A percentile compares a stretch with the other conserved stretches of the same genome.
Evolutionary conservation across 2,329 filamentous ascomycete genomes (phyloP).

Genomic region (Diaporthe sp.): DNA sequence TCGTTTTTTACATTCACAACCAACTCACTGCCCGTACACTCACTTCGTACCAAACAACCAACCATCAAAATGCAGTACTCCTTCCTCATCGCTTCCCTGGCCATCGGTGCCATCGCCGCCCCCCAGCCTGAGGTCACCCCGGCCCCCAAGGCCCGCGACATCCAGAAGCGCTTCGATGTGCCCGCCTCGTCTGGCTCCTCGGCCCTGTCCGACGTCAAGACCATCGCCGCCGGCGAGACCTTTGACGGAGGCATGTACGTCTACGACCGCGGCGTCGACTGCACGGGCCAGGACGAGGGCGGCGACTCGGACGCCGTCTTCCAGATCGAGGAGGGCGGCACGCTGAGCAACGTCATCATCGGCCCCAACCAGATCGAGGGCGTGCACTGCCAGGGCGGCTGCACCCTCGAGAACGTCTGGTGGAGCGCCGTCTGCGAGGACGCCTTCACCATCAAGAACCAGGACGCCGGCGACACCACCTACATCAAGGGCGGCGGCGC

Average conservation of each 20-base stretch:
- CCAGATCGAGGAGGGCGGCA: slow-evolving; percentile 63
- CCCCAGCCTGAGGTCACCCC: slow-evolving; percentile 13
- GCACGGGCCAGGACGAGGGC: slow-evolving; percentile 41
- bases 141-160: slow-evolving; percentile 36
- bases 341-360: slow-evolving; percentile 65
- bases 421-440: slow-evolving; percentile 54
- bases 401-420: slow-evolving; percentile 56
- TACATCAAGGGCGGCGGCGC: slow-evolving; percentile 56
- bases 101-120: slow-evolving; percentile 27
- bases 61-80: slow-evolving; percentile 32
- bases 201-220: slow-evolving; percentile 12
- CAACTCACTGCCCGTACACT: slow-evolving; percentile 5
- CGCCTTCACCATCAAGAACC: slow-evolving; percentile 51
- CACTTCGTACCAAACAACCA: slow-evolving; percentile 1
- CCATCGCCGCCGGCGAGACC: slow-evolving; percentile 12
- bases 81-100: slow-evolving; percentile 33
- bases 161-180: slow-evolving; percentile 31
- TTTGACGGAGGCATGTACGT: slow-evolving; percentile 34
- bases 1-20: not conserved
- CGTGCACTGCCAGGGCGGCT: slow-evolving; percentile 62
- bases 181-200: slow-evolving; percentile 28
- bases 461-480: slow-evolving; percentile 51
- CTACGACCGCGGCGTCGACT: slow-evolving; percentile 30
- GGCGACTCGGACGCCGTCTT: slow-evolving; percentile 60
- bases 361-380: slow-evolving; percentile 63